Conservation (phyloP, 2,329 filamentous ascomycete species). For the Rhynchosporium agropyri region DNA sequence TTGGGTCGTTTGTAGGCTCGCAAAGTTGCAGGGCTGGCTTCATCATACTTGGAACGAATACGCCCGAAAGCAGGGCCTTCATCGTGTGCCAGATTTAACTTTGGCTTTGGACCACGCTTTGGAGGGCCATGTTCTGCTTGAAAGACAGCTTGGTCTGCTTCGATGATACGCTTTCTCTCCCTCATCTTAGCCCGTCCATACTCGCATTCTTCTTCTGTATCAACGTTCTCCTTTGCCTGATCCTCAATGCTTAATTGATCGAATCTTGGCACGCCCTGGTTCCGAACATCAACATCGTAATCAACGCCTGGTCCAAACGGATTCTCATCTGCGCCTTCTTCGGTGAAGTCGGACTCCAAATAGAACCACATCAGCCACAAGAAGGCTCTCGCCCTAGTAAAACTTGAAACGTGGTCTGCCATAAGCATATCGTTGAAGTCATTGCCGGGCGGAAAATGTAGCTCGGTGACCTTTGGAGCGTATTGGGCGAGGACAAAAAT, state of each 20-base stretch:
- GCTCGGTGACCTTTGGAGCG: conserved; percentile 86
- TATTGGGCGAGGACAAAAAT: conserved; percentile 93
- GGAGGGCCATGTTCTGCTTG: conserved; percentile 50
- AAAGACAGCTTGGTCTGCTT: conserved; percentile 64
- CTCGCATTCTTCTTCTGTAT: conserved; percentile 67
- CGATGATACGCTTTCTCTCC: conserved; percentile 73
- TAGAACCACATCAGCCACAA: conserved; percentile 99
- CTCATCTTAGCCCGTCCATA: conserved; percentile 75
- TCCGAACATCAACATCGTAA: conserved; percentile 64
- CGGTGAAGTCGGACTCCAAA: conserved; percentile 90
- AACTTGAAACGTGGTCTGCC: conserved; percentile 80
- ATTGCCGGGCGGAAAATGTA: conserved; percentile 81
- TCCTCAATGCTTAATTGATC: conserved; percentile 67
- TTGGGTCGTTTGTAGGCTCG: conserved; percentile 66
- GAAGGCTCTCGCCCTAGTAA: conserved; percentile 83
- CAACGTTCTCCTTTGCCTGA: conserved; percentile 71
- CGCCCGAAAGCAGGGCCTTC: conserved; percentile 58
- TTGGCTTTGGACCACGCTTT: conserved; percentile 53
- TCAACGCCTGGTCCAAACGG: conserved; percentile 79
- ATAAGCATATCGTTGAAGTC: conserved; percentile 98
- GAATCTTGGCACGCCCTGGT: conserved; percentile 70
- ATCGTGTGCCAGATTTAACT: conserved; percentile 43
- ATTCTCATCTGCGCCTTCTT: conserved; percentile 84
- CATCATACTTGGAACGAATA: conserved; percentile 63
- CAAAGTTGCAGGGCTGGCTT: conserved; percentile 47